Percentiles rank a stretch among this genome's conserved stretches.
Evolutionary conservation across 441 rosid genomes (phyloP).

Genomic region (Flueggea neowawraea): DNA sequence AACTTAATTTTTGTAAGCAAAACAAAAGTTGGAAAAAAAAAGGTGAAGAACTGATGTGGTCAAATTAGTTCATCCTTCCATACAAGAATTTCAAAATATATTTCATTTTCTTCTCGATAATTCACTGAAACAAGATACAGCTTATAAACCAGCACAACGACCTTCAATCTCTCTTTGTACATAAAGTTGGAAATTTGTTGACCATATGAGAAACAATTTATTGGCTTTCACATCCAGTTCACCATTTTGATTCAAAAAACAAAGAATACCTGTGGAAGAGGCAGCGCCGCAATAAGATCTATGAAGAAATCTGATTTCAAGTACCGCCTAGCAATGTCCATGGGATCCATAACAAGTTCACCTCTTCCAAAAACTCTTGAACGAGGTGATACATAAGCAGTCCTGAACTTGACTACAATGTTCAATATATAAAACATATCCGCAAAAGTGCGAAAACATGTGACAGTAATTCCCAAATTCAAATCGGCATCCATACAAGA

Average conservation of each 20-base stretch:
- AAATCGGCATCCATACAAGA: conserved; percentile 63
- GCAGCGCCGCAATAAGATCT: conserved; percentile 78
- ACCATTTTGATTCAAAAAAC: not conserved
- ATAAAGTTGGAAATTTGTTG: not conserved
- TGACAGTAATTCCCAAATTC: conserved; percentile 68
- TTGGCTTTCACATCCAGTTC: not conserved
- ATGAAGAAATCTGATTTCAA: conserved; percentile 68
- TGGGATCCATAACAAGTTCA: conserved; percentile 80
- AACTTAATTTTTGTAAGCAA: too few species aligned
- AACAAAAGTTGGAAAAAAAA: too few species aligned
- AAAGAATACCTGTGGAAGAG: conserved; percentile 86
- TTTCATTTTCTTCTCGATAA: not conserved
- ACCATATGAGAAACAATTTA: not conserved
- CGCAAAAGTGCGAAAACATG: conserved; percentile 70
- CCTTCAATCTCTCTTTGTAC: too few species aligned
- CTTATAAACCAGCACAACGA: not conserved
- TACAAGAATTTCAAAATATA: too few species aligned
- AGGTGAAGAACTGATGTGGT: too few species aligned
- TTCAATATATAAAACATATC: conserved; percentile 66
- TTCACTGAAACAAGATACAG: not conserved
- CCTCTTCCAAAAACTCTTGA: conserved; percentile 90
- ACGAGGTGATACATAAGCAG: conserved; percentile 76
- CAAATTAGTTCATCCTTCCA: too few species aligned
- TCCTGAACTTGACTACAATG: conserved; percentile 62
- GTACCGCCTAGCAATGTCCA: conserved; percentile 59